A percentile compares a stretch with the other conserved stretches of the same genome.
These are phyloP conservation scores for Pyrenophora tritici-repentis DNA, from an alignment of 2,329 filamentous ascomycete genomes.

Conservation along the genomic window DNA sequence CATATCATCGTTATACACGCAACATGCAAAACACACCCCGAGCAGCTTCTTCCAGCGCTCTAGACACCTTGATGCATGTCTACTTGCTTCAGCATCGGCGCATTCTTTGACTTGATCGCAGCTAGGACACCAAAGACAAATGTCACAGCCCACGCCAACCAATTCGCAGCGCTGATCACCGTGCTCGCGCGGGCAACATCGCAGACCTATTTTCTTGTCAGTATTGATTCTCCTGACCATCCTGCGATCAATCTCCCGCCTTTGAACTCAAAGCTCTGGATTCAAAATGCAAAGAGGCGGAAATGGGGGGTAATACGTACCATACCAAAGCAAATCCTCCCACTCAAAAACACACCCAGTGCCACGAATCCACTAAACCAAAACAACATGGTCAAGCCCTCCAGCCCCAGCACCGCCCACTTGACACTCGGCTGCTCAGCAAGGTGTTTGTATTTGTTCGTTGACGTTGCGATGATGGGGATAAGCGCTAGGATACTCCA, in stretches of 20 bases:
- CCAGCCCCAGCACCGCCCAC: slow-evolving; percentile 63
- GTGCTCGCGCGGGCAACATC: slow-evolving; percentile 65
- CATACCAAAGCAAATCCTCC: slow-evolving; percentile 59
- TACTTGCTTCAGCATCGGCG: slow-evolving; percentile 29
- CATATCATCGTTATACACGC: not conserved
- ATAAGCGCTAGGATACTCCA: slow-evolving; percentile 72
- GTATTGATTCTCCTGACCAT: not conserved
- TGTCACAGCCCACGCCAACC: slow-evolving; percentile 55
- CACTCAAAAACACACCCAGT: slow-evolving; percentile 67
- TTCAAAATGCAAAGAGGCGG: too few species aligned
- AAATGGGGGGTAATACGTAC: slow-evolving; percentile 2
- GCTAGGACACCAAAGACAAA: slow-evolving; percentile 36
- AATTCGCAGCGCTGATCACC: slow-evolving; percentile 70
- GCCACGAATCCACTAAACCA: slow-evolving; percentile 90
- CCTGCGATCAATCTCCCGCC: too few species aligned
- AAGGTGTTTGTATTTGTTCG: slow-evolving; percentile 58
- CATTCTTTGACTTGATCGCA: slow-evolving; percentile 30
- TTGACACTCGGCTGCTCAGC: slow-evolving; percentile 61
- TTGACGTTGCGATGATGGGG: slow-evolving; percentile 69
- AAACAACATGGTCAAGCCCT: slow-evolving; percentile 78
- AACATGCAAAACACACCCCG: not conserved
- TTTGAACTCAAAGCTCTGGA: too few species aligned
- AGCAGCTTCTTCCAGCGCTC: not conserved
- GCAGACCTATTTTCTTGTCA: slow-evolving; percentile 53
- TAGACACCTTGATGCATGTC: slow-evolving; percentile 51